Conservation (phyloP, 768 basidiomycete genomes). For the Tricholomella constricta region DNA sequence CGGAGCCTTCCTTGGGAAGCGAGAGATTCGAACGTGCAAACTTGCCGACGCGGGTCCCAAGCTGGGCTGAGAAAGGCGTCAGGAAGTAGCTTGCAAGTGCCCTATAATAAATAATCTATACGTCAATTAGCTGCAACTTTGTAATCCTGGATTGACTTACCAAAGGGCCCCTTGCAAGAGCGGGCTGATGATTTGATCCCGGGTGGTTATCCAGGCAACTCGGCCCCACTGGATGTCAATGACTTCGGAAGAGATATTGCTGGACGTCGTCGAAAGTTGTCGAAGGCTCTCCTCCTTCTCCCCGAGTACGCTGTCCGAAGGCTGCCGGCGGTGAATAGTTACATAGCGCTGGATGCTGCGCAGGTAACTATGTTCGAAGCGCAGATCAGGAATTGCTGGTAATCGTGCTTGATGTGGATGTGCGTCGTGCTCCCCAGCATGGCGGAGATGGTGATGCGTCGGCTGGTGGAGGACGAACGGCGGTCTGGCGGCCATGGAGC, state of each 20-base stretch:
- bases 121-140: neutral
- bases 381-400: slow-evolving; percentile 70
- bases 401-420: slow-evolving; percentile 38
- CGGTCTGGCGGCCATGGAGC: slow-evolving; percentile 16
- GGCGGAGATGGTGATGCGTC: slow-evolving; percentile 19
- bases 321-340: slow-evolving; percentile 33
- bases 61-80: slow-evolving; percentile 38
- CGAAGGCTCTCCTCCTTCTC: slow-evolving; percentile 29
- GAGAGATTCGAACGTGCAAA: slow-evolving; percentile 26
- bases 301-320: neutral
- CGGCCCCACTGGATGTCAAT: slow-evolving; percentile 56
- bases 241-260: slow-evolving; percentile 30
- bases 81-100: slow-evolving; percentile 47
- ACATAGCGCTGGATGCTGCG: slow-evolving; percentile 58
- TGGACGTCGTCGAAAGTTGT: neutral
- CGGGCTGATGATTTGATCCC: slow-evolving; percentile 71
- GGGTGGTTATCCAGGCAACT: slow-evolving; percentile 61
- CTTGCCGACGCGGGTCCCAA: slow-evolving; percentile 36
- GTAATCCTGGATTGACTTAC: slow-evolving; percentile 37
- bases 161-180: slow-evolving; percentile 67
- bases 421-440: slow-evolving; percentile 6
- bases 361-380: slow-evolving; percentile 74
- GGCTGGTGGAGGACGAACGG: slow-evolving; percentile 26
- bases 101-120: slow-evolving; percentile 33
- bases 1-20: slow-evolving; percentile 39